A percentile compares a stretch with the other conserved stretches of the same genome.
These are phyloP conservation scores for Sugiyamaella grinbergsii DNA, from an alignment of 1,139 yeast species.

Conservation along the genomic window DNA sequence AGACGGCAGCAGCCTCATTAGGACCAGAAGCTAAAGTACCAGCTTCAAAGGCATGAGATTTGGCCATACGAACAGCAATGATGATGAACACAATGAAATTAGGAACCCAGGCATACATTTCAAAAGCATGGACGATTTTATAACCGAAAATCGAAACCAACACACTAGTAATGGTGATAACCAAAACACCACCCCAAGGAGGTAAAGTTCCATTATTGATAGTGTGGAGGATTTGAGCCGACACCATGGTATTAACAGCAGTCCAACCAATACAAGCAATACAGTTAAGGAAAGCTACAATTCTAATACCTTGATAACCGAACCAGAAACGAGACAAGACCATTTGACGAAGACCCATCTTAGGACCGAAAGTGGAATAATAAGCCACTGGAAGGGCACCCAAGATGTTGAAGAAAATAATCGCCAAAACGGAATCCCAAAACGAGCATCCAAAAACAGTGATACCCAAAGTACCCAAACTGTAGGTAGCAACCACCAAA, in stretches of 20 bases:
- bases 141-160: slow-evolving; percentile 85
- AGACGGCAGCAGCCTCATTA: slow-evolving; percentile 69
- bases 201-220: slow-evolving; percentile 71
- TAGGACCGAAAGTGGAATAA: slow-evolving; percentile 81
- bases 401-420: slow-evolving; percentile 69
- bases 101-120: slow-evolving; percentile 89
- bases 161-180: slow-evolving; percentile 68
- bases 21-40: slow-evolving; percentile 49
- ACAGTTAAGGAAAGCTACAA: slow-evolving; percentile 75
- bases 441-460: slow-evolving; percentile 53
- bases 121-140: slow-evolving; percentile 76
- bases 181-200: slow-evolving; percentile 87
- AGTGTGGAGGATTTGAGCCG: slow-evolving; percentile 81
- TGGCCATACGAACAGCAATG: slow-evolving; percentile 74
- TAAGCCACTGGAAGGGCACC: slow-evolving; percentile 82
- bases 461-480: slow-evolving; percentile 80
- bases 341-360: slow-evolving; percentile 87
- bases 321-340: slow-evolving; percentile 73
- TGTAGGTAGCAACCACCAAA: slow-evolving; percentile 79
- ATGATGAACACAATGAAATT: slow-evolving; percentile 70
- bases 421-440: slow-evolving; percentile 63
- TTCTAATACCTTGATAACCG: slow-evolving; percentile 74
- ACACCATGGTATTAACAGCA: slow-evolving; percentile 86
- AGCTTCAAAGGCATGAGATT: slow-evolving; percentile 59
- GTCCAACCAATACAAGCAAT: slow-evolving; percentile 96